phyloP scores from a whole-genome alignment of 78 protist genomes.

The Chrysochromulina tobinii region DNA sequence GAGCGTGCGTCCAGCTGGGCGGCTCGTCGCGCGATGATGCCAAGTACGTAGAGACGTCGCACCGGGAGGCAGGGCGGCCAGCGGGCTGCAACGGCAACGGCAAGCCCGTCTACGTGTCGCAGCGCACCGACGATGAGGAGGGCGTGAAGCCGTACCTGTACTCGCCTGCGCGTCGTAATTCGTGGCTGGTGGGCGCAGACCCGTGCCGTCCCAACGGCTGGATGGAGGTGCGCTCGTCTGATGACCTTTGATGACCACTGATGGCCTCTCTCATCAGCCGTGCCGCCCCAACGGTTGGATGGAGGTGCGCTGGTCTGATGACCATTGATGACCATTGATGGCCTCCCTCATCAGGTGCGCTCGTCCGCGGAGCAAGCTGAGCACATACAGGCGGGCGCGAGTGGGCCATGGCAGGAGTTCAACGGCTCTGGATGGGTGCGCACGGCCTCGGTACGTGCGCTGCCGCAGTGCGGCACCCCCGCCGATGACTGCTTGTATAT shows the following conservation, averaged over 20 bases:
- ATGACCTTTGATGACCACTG: too few relatives aligned
- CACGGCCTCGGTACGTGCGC: not conserved
- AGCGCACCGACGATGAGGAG: too few relatives aligned
- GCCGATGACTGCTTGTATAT: not conserved
- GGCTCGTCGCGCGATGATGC: too few relatives aligned
- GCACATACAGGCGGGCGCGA: not conserved
- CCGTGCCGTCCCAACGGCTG: conserved; percentile 15
- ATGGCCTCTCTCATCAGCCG: not conserved
- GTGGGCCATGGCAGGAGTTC: not conserved
- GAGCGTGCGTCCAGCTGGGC: too few relatives aligned
- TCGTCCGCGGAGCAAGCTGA: not conserved
- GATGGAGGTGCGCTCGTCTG: not conserved
- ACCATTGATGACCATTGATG: too few relatives aligned
- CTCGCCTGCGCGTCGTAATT: not conserved
- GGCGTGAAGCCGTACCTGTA: not conserved
- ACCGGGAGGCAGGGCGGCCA: too few relatives aligned
- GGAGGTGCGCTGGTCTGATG: not conserved
- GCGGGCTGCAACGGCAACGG: not conserved
- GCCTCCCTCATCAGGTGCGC: not conserved
- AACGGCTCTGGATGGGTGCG: not conserved
- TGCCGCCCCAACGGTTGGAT: conserved; percentile 7
- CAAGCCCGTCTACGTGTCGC: not conserved
- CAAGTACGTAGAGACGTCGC: too few relatives aligned
- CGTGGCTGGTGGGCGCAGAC: not conserved
- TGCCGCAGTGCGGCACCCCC: not conserved